Percentiles rank a stretch among this genome's conserved stretches.
Conservation (phyloP, 2,329 filamentous ascomycete genomes). For the Tolypocladium ovalisporum region DNA sequence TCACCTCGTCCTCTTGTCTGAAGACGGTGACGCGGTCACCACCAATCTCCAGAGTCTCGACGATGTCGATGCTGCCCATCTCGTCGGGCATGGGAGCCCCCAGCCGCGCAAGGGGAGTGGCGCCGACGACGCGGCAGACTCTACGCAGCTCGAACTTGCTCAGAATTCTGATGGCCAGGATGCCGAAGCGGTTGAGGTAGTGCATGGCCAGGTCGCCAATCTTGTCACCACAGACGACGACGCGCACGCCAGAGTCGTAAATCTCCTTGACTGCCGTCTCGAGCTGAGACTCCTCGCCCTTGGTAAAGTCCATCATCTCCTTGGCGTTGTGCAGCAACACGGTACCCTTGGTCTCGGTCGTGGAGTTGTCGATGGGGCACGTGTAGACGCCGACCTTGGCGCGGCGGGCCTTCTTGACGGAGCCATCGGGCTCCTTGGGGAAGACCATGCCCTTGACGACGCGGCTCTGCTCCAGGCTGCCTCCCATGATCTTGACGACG, state of each 20-base stretch:
- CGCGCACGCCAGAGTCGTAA: constrained; percentile 83
- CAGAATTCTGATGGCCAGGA: constrained; percentile 90
- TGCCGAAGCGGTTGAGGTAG: constrained; percentile 95
- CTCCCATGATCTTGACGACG: constrained; percentile 99
- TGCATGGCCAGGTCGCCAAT: constrained; percentile 93
- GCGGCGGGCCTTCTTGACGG: constrained; percentile 79
- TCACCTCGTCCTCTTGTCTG: constrained; percentile 87
- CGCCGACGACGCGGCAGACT: constrained; percentile 90
- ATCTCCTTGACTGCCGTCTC: constrained; percentile 91
- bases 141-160: constrained; percentile 96
- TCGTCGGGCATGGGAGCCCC: constrained; percentile 99
- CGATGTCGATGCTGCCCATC: constrained; percentile 89
- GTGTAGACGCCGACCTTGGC: constrained; percentile 97
- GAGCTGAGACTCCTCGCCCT: constrained; percentile 87
- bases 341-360: constrained; percentile 98
- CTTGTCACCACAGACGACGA: constrained; percentile 85
- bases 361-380: constrained; percentile 87
- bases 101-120: constrained; percentile 87
- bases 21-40: constrained; percentile 98
- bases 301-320: constrained; percentile 98
- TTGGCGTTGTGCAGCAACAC: constrained; percentile 94
- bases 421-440: constrained; percentile 84
- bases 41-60: constrained; percentile 95
- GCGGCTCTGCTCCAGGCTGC: constrained; percentile 83
- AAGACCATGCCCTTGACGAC: constrained; percentile 99